These are phyloP conservation scores for Aegilops bicornis DNA, from an alignment of 176 grass and related monocot genomes.

Conservation along the genomic window DNA sequence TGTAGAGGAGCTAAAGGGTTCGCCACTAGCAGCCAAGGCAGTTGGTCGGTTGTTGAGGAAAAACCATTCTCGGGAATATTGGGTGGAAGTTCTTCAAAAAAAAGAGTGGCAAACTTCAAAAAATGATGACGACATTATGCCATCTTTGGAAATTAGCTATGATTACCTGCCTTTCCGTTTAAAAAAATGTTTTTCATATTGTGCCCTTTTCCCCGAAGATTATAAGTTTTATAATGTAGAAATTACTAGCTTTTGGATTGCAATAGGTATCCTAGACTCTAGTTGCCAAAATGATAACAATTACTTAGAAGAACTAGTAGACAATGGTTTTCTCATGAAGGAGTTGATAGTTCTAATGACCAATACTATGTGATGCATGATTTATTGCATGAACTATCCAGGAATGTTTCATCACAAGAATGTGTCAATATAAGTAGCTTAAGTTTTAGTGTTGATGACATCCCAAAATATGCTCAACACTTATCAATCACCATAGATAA, in stretches of 20 bases:
- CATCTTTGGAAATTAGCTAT: background rate
- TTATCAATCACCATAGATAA: background rate
- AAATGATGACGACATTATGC: background rate
- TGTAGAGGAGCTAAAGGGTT: background rate
- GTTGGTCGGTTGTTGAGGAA: background rate
- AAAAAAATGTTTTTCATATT: background rate
- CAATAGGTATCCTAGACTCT: background rate
- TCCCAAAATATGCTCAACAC: background rate
- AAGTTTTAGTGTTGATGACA: too few relatives aligned
- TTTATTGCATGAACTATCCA: too few relatives aligned
- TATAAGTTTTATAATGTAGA: background rate
- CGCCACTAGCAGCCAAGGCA: background rate
- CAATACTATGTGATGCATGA: too few relatives aligned
- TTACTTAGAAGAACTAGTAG: too few relatives aligned
- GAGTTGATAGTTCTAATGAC: too few relatives aligned
- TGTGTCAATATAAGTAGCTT: too few relatives aligned
- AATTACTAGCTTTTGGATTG: background rate
- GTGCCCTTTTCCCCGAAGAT: background rate
- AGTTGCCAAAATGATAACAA: rapidly evolving
- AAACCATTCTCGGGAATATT: background rate
- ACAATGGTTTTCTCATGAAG: too few relatives aligned
- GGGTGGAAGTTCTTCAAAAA: background rate
- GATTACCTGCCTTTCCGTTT: background rate
- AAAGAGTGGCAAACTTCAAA: background rate
- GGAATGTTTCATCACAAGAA: too few relatives aligned